Percentiles rank a stretch among this genome's conserved stretches.
Conservation (phyloP, 2,329 filamentous ascomycete species). For the Tolypocladium tundrense region DNA sequence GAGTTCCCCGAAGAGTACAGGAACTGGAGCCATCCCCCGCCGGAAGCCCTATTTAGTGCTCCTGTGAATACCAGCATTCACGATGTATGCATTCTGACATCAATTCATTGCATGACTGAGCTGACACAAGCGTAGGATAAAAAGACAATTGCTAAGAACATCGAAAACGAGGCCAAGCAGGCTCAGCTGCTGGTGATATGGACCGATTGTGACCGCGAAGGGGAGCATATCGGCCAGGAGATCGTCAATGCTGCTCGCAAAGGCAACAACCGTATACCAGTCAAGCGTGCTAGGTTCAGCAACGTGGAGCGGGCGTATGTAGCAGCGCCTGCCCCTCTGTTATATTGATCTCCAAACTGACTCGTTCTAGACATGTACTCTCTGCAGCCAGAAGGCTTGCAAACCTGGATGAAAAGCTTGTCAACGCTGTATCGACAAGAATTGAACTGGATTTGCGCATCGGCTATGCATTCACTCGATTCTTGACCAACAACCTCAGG, state of each 20-base stretch:
- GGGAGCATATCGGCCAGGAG: slow-evolving; percentile 90
- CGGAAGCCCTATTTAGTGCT: slow-evolving; percentile 70
- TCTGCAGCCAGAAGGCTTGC: slow-evolving; percentile 69
- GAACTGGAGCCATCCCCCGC: slow-evolving; percentile 73
- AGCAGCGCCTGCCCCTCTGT: neutral
- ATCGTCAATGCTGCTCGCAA: slow-evolving; percentile 71
- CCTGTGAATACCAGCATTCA: slow-evolving; percentile 60
- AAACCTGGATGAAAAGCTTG: slow-evolving; percentile 73
- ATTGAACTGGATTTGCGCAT: slow-evolving; percentile 91
- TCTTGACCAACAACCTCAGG: slow-evolving; percentile 72
- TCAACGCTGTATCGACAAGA: slow-evolving; percentile 75
- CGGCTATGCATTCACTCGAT: slow-evolving; percentile 83
- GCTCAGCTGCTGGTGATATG: slow-evolving; percentile 81
- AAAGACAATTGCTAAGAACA: slow-evolving; percentile 72
- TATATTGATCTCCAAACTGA: slow-evolving; percentile 2
- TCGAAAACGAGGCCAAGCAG: slow-evolving; percentile 64
- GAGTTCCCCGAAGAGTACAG: slow-evolving; percentile 69
- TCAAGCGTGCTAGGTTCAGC: slow-evolving; percentile 85
- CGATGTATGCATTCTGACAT: slow-evolving; percentile 34
- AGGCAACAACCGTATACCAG: slow-evolving; percentile 62
- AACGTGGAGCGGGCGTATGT: slow-evolving; percentile 84
- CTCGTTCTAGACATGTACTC: slow-evolving; percentile 61
- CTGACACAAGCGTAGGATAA: slow-evolving; percentile 49
- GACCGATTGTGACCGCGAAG: slow-evolving; percentile 98
- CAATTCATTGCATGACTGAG: neutral